Percentiles rank a stretch among this genome's conserved stretches.
These are phyloP conservation scores for Gastrolobium bilobum DNA, from an alignment of 306 rosid species.

Conservation along the genomic window DNA sequence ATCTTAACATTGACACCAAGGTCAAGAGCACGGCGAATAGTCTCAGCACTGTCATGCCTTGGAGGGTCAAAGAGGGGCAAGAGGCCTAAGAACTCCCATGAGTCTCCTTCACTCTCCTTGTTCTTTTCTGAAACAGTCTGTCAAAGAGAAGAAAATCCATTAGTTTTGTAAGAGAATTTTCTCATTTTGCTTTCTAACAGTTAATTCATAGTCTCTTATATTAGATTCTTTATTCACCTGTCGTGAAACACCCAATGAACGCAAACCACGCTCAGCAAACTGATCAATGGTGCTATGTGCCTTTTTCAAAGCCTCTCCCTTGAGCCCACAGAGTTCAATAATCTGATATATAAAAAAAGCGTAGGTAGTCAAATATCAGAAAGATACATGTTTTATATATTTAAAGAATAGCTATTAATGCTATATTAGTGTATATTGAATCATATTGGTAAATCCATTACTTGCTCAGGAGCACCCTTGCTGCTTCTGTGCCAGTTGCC, in stretches of 20 bases:
- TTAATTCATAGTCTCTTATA: neutral
- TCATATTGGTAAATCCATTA: constrained; percentile 39
- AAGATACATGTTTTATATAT: neutral
- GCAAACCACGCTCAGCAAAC: constrained; percentile 84
- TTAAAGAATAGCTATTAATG: neutral
- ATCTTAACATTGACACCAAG: constrained; percentile 95
- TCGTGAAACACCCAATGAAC: constrained; percentile 76
- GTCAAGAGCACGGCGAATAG: constrained; percentile 92
- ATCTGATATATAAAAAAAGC: constrained; percentile 56
- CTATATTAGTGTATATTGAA: neutral
- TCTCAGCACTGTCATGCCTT: constrained; percentile 97
- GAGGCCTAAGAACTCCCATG: constrained; percentile 90
- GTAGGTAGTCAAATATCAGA: constrained; percentile 25
- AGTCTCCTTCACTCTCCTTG: constrained; percentile 79
- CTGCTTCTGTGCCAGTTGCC: constrained; percentile 83
- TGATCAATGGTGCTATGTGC: constrained; percentile 72
- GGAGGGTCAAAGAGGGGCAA: constrained; percentile 97
- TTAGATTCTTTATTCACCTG: constrained; percentile 65
- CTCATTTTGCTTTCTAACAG: neutral
- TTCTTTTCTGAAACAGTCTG: constrained; percentile 77
- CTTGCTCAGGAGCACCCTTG: constrained; percentile 99
- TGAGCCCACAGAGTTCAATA: constrained; percentile 78
- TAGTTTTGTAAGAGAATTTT: constrained; percentile 3
- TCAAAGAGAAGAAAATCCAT: neutral
- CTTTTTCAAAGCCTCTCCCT: constrained; percentile 65